Conservation (phyloP, 163 green algal species). For the Chlamydomonas reinhardtii region DNA sequence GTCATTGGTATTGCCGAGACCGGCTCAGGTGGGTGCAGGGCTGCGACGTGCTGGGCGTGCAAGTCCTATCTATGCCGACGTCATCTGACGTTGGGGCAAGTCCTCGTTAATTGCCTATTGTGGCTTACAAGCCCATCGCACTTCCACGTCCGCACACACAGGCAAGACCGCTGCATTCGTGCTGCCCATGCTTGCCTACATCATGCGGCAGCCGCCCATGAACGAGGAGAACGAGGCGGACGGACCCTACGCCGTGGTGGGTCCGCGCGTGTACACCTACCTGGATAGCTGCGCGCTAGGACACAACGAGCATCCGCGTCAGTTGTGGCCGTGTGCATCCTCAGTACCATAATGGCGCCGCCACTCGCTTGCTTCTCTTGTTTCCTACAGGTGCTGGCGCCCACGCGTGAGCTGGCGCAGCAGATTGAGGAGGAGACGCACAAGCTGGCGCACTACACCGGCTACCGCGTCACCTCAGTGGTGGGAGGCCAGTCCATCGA, state of each 20-base stretch:
- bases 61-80: too few species aligned
- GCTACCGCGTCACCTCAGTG: slow-evolving; percentile 50
- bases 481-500: slow-evolving; percentile 96
- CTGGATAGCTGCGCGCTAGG: too few species aligned
- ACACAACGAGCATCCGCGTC: too few species aligned
- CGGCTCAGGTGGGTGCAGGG: slow-evolving; percentile 70
- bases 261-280: too few species aligned
- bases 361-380: too few species aligned
- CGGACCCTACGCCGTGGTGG: slow-evolving; percentile 84
- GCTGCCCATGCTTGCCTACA: slow-evolving; percentile 97
- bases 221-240: slow-evolving; percentile 88
- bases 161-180: slow-evolving; percentile 98
- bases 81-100: too few species aligned
- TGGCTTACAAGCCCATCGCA: too few species aligned
- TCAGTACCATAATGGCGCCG: too few species aligned
- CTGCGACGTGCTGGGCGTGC: too few species aligned
- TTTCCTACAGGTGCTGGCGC: slow-evolving; percentile 81
- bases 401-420: slow-evolving; percentile 92
- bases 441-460: slow-evolving; percentile 94
- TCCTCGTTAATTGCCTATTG: too few species aligned
- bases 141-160: neutral
- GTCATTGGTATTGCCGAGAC: slow-evolving; percentile 98
- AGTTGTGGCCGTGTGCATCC: too few species aligned
- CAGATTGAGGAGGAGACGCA: slow-evolving; percentile 98
- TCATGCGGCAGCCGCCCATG: slow-evolving; percentile 94